These are phyloP conservation scores for Skeletonema marinoi DNA, from an alignment of 108 stramenopile genomes.

Conservation along the genomic window DNA sequence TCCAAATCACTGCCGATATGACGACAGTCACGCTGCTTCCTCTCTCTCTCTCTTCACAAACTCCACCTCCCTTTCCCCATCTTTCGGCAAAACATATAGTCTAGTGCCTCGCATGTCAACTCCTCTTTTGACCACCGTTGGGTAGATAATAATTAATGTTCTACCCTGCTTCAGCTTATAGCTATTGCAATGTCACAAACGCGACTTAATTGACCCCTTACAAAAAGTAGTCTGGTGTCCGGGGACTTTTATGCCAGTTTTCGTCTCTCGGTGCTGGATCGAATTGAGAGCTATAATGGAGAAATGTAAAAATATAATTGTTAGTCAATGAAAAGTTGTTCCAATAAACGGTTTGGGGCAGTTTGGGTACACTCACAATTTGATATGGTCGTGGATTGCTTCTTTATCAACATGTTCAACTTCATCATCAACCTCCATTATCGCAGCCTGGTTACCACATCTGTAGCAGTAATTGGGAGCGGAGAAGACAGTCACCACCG, in stretches of 20 bases:
- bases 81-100: background rate
- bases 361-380: conserved; percentile 56
- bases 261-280: conserved; percentile 82
- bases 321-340: conserved; percentile 6
- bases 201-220: conserved; percentile 22
- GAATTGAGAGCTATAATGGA: conserved; percentile 62
- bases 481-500: conserved; percentile 94
- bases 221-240: conserved; percentile 85
- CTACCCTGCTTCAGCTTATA: background rate
- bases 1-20: background rate
- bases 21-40: background rate
- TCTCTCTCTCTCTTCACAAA: background rate
- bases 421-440: conserved; percentile 85
- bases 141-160: conserved; percentile 1
- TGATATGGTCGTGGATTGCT: conserved; percentile 68
- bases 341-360: background rate
- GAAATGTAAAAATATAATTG: background rate
- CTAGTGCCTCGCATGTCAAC: background rate
- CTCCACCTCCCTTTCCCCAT: background rate
- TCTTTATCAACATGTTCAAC: conserved; percentile 60
- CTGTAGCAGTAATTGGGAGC: conserved; percentile 98
- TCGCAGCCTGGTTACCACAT: conserved; percentile 97
- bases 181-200: background rate
- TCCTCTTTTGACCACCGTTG: background rate
- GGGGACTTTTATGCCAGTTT: conserved; percentile 77